These are phyloP conservation scores for Leptographium lundbergii DNA, from an alignment of 2,329 filamentous ascomycete genomes.

Conservation along the genomic window DNA sequence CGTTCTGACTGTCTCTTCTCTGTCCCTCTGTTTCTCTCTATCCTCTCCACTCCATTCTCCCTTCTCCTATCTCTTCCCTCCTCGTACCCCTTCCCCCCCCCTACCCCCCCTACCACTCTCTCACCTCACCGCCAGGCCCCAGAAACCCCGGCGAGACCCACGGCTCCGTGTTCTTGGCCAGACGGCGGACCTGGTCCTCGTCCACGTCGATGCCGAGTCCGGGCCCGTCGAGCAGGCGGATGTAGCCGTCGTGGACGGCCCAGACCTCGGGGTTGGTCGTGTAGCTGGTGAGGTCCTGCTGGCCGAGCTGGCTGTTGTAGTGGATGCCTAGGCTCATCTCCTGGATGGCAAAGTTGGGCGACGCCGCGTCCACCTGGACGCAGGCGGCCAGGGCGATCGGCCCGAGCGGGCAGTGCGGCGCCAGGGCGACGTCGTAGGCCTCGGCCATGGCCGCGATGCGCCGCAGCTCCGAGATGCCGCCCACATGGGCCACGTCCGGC, in stretches of 20 bases:
- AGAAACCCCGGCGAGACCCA: slow-evolving; percentile 46
- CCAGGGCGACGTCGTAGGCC: slow-evolving; percentile 52
- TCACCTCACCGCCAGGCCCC: slow-evolving; percentile 42
- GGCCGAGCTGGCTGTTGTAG: slow-evolving; percentile 44
- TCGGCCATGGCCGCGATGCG: slow-evolving; percentile 53
- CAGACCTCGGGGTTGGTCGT: slow-evolving; percentile 42
- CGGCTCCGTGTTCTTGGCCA: slow-evolving; percentile 34
- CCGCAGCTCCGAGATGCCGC: slow-evolving; percentile 51
- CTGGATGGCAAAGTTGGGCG: slow-evolving; percentile 50
- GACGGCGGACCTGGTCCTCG: slow-evolving; percentile 45
- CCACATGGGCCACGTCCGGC: slow-evolving; percentile 51
- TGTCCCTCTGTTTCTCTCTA: background rate
- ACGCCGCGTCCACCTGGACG: slow-evolving; percentile 44
- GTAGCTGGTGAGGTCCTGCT: slow-evolving; percentile 47
- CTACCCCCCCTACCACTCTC: slow-evolving; percentile 37
- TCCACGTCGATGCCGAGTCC: slow-evolving; percentile 52
- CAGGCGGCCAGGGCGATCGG: slow-evolving; percentile 55
- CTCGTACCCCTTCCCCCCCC: too few relatives aligned
- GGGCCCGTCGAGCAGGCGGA: slow-evolving; percentile 36
- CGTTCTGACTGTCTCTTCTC: background rate
- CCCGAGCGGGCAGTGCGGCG: slow-evolving; percentile 53
- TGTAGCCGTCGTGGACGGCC: slow-evolving; percentile 40
- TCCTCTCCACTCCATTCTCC: background rate
- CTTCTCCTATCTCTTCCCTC: too few relatives aligned
- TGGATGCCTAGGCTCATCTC: slow-evolving; percentile 61